Evolutionary conservation across 169 alveolate species (phyloP), one percentile per base, ranked within the genome.

Genomic region (Plasmodium gonderi): DNA sequence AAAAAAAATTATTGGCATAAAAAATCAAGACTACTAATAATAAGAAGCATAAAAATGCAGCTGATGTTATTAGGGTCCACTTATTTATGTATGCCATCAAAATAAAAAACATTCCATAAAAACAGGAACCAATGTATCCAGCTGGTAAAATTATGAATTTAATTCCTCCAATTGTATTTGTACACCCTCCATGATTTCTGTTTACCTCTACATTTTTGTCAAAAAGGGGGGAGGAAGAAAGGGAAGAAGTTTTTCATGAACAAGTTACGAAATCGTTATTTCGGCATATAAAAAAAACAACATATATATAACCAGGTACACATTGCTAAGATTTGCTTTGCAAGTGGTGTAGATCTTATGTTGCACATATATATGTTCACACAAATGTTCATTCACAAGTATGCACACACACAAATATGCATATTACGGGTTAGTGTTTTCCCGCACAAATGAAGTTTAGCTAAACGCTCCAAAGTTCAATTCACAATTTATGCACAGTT

Each of bases 91-190:
- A 91, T 7, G 95, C 97, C 93, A 91, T 89, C 54, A 95, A 87
- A 33, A 92, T 82, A 65, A 95, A 93, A 49, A 92, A 90, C 90
- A 91, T 87, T 38, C 97, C 97, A 92, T 95, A 95, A 51, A 95
- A 72, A 47, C 97, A 95, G 44, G 96, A 92, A 0, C 97, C 97
- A 12, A 95, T 33, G 65, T 95, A 95, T 29, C 97, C 97, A 11
- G 97, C 97, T n/a, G 97, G 96, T 31, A 95, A 75, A 51, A 95
- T 95, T 33, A 95, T 14, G 76, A 76, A 91, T 54, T 51, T 51
- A 64, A 69, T 64, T 51, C 97, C 97, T 11, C 97, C 97, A 8
- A 90, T 80, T 47, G 97, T 95, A 64, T 68, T 79, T 87, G 97
- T 95, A 12, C 91, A 91, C 1, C 97, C 97, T 20, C 97, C 97